Base-by-base conservation (phyloP, 2,329 filamentous ascomycete species). In the Epichloe gansuensis region DNA sequence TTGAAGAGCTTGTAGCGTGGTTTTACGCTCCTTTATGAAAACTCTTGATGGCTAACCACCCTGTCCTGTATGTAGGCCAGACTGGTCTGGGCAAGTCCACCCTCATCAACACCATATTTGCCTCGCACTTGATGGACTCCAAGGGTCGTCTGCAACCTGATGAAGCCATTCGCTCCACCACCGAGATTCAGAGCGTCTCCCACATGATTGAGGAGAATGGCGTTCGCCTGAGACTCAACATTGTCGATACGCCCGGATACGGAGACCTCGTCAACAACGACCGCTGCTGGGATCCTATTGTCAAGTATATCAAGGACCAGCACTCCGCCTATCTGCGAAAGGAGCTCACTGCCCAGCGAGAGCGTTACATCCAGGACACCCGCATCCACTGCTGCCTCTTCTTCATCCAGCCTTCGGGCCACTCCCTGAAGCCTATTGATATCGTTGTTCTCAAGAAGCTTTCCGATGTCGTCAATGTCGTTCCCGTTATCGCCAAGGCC, bases 271-370 rank as follows among this genome's bases (percentile, higher is more conserved):
- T 98, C 73, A 98, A 98, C 82, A 98, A 98, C 73, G 93, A 98
- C 76, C 87, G 93, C 80, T 98, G 93, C 84, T 98, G 93, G 93
- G 93, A 98, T 69, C 93, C 93, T 58, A 98, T 98, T 70, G 91
- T 98, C 80, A 98, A 98, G 80, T 98, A 98, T 76, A 98, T 98
- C 81, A 98, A 98, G 81, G 93, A 98, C 74, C 93, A 98, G 78
- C 93, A 98, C 80, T 96, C 90, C 51, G 91, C 93, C 65, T 98
- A 97, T 77, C 83, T 98, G 63, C 88, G 93, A 73, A 98, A 98
- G 81, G 93, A 98, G 74, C 89, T 98, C 67, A 97, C 93, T 52
- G 93, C 93, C 62, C 93, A 98, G 80, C 88, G 93, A 74, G 93
- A 98, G 75, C 86, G 93, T 66, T 98, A 98, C 73, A 96, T 98